phyloP scores from a whole-genome alignment of 495 filamentous ascomycete species.

The Tirmania nivea region DNA sequence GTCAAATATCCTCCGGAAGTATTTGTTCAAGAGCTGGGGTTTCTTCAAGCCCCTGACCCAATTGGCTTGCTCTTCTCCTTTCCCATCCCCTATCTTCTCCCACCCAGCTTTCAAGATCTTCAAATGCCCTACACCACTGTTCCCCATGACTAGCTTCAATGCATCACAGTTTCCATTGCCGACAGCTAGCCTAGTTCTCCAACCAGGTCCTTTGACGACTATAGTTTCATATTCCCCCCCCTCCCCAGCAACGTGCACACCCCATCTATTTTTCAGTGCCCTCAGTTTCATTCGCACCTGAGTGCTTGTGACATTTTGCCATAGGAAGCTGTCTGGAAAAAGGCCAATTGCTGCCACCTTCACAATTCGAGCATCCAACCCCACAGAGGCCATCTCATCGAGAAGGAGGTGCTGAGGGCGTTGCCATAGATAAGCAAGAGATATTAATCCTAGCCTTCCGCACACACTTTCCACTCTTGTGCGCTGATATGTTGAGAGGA shows the following conservation, averaged over 20 bases:
- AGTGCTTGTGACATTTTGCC: conserved; percentile 49
- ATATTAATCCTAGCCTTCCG: conserved; percentile 47
- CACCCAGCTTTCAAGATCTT: conserved; percentile 33
- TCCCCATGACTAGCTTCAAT: conserved; percentile 34
- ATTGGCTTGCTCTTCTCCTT: conserved; percentile 13
- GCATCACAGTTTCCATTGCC: conserved; percentile 30
- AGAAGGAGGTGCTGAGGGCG: conserved; percentile 48
- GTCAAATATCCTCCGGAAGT: conserved; percentile 22
- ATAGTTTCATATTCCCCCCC: conserved; percentile 95
- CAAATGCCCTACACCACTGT: conserved; percentile 42
- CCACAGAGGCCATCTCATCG: conserved; percentile 54
- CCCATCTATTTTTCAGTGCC: conserved; percentile 47
- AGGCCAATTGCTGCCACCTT: conserved; percentile 87
- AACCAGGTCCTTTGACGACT: conserved; percentile 53
- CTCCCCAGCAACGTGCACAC: conserved; percentile 44
- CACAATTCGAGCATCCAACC: conserved; percentile 67
- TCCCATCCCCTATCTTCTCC: conserved; percentile 26
- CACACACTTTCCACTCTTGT: conserved; percentile 83
- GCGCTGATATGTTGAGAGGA: conserved; percentile 85
- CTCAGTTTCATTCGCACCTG: conserved; percentile 31
- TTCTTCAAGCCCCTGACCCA: conserved; percentile 29
- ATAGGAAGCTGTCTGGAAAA: conserved; percentile 49
- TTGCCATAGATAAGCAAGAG: conserved; percentile 78
- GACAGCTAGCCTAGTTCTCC: conserved; percentile 44
- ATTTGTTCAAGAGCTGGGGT: conserved; percentile 27